Evolutionary conservation across 2,329 filamentous ascomycete species (phyloP).

Genomic region (Penicillium freii): DNA sequence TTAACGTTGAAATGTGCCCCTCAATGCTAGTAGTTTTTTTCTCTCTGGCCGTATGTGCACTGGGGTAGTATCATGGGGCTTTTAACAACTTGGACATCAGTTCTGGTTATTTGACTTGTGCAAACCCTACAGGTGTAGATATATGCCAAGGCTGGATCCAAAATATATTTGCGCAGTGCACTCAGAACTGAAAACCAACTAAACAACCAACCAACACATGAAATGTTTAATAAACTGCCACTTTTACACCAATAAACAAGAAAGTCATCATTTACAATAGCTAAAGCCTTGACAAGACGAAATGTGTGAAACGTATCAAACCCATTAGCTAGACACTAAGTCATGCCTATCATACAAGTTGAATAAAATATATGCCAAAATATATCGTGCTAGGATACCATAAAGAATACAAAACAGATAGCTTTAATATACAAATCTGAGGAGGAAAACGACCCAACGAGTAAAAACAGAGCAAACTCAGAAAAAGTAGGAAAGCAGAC

Average conservation of each 20-base stretch:
- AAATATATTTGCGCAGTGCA: no score
- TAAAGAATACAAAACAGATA: background rate
- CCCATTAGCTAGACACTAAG: background rate
- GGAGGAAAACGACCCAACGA: background rate
- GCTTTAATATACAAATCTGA: constrained; percentile 10
- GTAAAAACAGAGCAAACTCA: background rate
- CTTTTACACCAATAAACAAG: background rate
- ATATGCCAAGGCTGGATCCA: background rate
- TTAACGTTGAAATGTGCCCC: background rate
- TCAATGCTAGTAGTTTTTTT: background rate
- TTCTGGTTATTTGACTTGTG: background rate
- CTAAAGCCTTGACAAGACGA: background rate
- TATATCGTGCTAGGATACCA: background rate
- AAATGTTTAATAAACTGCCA: background rate
- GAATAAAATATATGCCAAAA: background rate
- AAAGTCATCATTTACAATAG: background rate
- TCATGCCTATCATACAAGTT: background rate
- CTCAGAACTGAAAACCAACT: background rate
- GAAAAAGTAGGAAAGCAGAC: background rate
- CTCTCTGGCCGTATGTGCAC: background rate
- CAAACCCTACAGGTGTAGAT: background rate
- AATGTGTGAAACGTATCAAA: background rate
- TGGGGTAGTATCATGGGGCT: no score
- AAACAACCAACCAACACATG: background rate
- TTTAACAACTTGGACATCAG: background rate